phyloP scores from a whole-genome alignment of 306 rosid species.

The Inga oerstediana region DNA sequence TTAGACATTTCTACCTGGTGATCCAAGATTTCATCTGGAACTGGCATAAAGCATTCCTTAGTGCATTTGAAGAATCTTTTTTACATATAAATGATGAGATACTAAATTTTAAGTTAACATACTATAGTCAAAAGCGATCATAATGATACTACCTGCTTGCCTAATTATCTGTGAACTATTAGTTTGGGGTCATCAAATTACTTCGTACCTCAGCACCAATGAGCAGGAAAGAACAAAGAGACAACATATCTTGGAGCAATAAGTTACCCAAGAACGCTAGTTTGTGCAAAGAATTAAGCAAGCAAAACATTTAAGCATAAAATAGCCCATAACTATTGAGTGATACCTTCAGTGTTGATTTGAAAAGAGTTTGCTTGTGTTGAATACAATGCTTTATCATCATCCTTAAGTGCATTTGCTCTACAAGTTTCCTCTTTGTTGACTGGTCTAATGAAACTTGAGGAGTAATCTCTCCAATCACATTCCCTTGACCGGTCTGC shows the following conservation, averaged over 20 bases:
- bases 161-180: background rate
- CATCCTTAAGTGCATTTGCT: background rate
- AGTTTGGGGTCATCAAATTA: background rate
- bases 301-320: background rate
- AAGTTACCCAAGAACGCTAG: background rate
- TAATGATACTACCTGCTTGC: background rate
- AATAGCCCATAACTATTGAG: background rate
- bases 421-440: background rate
- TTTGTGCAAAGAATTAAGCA: background rate
- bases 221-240: background rate
- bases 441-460: background rate
- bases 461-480: background rate
- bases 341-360: background rate
- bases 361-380: background rate
- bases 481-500: background rate
- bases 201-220: background rate
- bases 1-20: conserved; percentile 29
- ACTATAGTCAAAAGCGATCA: background rate
- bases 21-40: conserved; percentile 26
- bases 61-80: background rate
- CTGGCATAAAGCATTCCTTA: conserved; percentile 10
- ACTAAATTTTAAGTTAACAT: background rate
- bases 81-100: conserved; percentile 2
- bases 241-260: background rate
- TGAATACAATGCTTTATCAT: background rate